Percentiles rank a stretch among this genome's conserved stretches.
These are phyloP conservation scores for Coprinellus micaceus DNA, from an alignment of 768 basidiomycete genomes.

Conservation along the genomic window DNA sequence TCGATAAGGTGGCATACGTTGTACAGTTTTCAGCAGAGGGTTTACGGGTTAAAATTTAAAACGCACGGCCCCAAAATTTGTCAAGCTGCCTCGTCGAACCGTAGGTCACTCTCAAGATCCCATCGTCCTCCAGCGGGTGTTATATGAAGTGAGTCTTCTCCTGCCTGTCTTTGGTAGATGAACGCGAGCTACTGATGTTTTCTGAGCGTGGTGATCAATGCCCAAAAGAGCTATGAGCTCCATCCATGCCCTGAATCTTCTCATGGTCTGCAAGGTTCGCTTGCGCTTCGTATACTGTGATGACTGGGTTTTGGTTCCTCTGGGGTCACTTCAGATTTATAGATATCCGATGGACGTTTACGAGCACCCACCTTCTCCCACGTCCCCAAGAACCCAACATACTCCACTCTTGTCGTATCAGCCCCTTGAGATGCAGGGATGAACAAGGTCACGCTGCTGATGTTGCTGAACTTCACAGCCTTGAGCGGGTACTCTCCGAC, in stretches of 20 bases:
- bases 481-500: constrained; percentile 84
- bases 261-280: constrained; percentile 86
- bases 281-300: constrained; percentile 85
- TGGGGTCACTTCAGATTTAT: constrained; percentile 24
- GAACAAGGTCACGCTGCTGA: constrained; percentile 79
- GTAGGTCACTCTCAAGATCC: too few relatives aligned
- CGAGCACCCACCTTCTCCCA: constrained; percentile 63
- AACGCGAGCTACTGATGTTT: too few relatives aligned
- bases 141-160: too few relatives aligned
- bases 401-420: constrained; percentile 73
- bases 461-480: constrained; percentile 80
- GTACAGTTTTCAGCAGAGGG: too few relatives aligned
- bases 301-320: constrained; percentile 74
- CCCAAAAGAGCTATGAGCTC: constrained; percentile 19
- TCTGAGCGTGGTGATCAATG: too few relatives aligned
- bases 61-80: too few relatives aligned
- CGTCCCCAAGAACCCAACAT: constrained; percentile 79
- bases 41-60: too few relatives aligned
- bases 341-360: background rate
- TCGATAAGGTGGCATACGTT: too few relatives aligned
- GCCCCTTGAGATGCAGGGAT: constrained; percentile 80
- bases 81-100: too few relatives aligned
- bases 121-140: too few relatives aligned
- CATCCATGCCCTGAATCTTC: constrained; percentile 79
- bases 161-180: too few relatives aligned